These are phyloP conservation scores for Corynespora cassiicola DNA, from an alignment of 2,329 filamentous ascomycete genomes.

Conservation along the genomic window DNA sequence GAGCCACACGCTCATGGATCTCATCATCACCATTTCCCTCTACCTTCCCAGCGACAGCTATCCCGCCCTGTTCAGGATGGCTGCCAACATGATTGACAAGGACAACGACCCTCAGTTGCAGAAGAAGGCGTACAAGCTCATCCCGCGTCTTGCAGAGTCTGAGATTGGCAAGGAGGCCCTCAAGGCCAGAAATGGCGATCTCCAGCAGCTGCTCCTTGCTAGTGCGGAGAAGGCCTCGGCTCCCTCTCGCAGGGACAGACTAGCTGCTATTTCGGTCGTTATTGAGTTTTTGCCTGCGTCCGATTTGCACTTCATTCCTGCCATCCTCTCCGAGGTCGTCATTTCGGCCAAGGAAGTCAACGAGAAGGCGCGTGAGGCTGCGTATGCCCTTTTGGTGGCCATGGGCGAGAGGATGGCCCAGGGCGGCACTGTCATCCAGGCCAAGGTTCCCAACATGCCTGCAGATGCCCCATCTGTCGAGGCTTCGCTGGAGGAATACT, in stretches of 20 bases:
- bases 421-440: slow-evolving; percentile 80
- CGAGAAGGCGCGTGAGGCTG: slow-evolving; percentile 86
- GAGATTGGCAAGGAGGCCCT: slow-evolving; percentile 79
- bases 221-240: slow-evolving; percentile 86
- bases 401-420: slow-evolving; percentile 85
- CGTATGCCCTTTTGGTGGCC: slow-evolving; percentile 87
- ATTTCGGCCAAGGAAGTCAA: slow-evolving; percentile 98
- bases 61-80: slow-evolving; percentile 82
- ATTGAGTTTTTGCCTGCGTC: slow-evolving; percentile 77
- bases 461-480: slow-evolving; percentile 76
- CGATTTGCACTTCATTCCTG: slow-evolving; percentile 91
- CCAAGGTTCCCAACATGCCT: slow-evolving; percentile 86
- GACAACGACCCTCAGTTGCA: slow-evolving; percentile 89
- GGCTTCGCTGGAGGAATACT: slow-evolving; percentile 90
- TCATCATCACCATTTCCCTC: slow-evolving; percentile 93
- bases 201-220: slow-evolving; percentile 80
- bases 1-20: slow-evolving; percentile 92
- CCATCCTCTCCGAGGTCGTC: slow-evolving; percentile 90
- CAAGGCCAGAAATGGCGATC: slow-evolving; percentile 73
- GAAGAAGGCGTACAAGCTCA: slow-evolving; percentile 99
- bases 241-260: slow-evolving; percentile 83
- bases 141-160: slow-evolving; percentile 86
- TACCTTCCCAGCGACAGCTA: slow-evolving; percentile 92
- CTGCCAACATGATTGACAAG: slow-evolving; percentile 80
- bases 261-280: slow-evolving; percentile 81